Base-by-base conservation (phyloP, 805 yeast genomes). In the Pichia paraexigua region DNA sequence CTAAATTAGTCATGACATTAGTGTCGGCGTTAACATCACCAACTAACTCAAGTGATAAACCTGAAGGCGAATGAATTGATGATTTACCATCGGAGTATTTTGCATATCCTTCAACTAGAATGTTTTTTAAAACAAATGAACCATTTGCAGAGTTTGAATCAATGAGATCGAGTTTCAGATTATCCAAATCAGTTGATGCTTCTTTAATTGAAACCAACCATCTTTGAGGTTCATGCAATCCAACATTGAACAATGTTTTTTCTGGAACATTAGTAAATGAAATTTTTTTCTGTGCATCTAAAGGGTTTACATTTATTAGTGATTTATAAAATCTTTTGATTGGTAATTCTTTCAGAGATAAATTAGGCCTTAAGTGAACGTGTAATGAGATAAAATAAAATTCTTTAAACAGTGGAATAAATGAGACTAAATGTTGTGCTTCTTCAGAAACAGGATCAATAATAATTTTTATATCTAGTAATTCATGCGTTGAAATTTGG, bases 61-160 rank as follows among this genome's bases (percentile, higher is more conserved):
- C 87, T 0, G 76, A 69, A 0, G 87, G 82, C 0, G 76, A 69
- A 11, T 24, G 20, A 9, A 12, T 15, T 17, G 39, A n/a, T 1
- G 70, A 43, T 0, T 65, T 66, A 0, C 66, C 70, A 49, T 79
- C 83, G 18, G 12, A 35, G 45, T 51, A 49, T 45, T 72, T 70
- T 0, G 85, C 83, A 63, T 77, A 79, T 0, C 94, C 95, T 63
- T 91, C 95, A 21, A 92, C 69, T 12, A 85, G 61, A 12, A 90
- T 63, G 50, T 75, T 69, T 18, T 74, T 70, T 46, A 90, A 65
- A 41, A 74, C 72, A 58, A 76, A 85, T 1, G 66, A 58, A 0
- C 81, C 87, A 21, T 28, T n/a, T 1, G 43, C 56, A 10, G 56
- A 54, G 3, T 79, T 62, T 10, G 63, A 62, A 2, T 70, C 72